These are phyloP conservation scores for Vigna unguiculata DNA, from an alignment of 306 rosid genomes.

Conservation along the genomic window DNA sequence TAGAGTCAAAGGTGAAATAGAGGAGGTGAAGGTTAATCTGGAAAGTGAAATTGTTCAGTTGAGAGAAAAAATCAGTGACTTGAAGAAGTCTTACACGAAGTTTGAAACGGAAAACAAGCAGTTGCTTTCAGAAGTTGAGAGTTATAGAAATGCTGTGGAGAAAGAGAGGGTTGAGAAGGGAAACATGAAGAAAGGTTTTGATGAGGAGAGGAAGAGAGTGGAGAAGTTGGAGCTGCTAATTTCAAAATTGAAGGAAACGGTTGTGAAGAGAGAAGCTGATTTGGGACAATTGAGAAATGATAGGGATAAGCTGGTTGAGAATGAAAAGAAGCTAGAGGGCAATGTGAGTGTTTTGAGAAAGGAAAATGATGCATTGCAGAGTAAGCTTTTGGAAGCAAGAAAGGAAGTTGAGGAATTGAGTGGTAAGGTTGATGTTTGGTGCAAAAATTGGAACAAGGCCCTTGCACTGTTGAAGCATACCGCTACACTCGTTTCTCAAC, in stretches of 20 bases:
- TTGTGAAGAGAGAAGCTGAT: conserved; percentile 49
- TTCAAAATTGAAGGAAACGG: conserved; percentile 46
- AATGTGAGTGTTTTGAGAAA: conserved; percentile 44
- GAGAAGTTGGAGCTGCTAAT: conserved; percentile 49
- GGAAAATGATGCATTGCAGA: conserved; percentile 56
- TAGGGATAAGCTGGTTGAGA: conserved; percentile 44
- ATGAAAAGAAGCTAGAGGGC: conserved; percentile 46
- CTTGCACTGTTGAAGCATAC: conserved; percentile 68
- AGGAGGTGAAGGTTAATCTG: too few relatives aligned
- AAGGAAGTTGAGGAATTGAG: conserved; percentile 49
- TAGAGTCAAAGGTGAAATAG: too few relatives aligned
- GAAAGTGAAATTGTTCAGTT: too few relatives aligned
- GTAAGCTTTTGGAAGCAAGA: conserved; percentile 47
- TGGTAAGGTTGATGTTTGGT: conserved; percentile 53
- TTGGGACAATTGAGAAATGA: conserved; percentile 46
- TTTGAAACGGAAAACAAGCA: conserved; percentile 48
- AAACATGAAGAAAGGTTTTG: conserved; percentile 40
- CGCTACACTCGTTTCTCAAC: conserved; percentile 48
- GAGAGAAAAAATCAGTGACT: too few relatives aligned
- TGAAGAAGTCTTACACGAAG: too few relatives aligned
- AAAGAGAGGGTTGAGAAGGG: conserved; percentile 40
- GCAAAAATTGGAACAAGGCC: conserved; percentile 50
- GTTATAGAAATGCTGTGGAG: conserved; percentile 36
- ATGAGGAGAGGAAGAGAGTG: conserved; percentile 58
- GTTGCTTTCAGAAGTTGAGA: conserved; percentile 51